These are phyloP conservation scores for Lentinula boryana DNA, from an alignment of 768 basidiomycete genomes.

Conservation along the genomic window DNA sequence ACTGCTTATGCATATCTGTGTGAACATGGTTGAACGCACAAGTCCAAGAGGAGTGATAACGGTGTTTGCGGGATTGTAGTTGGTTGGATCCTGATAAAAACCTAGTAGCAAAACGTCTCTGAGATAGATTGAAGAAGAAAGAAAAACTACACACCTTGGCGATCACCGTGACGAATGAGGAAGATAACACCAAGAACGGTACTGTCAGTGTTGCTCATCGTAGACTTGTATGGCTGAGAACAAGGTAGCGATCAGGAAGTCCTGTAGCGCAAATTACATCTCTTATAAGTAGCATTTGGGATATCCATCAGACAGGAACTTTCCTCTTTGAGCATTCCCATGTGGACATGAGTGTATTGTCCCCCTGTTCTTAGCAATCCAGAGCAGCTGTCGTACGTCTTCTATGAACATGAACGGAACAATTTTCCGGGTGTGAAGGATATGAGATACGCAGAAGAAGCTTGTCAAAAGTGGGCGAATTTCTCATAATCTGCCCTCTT, in stretches of 20 bases:
- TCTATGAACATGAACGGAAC: neutral
- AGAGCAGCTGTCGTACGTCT: neutral
- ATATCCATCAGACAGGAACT: neutral
- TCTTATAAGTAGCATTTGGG: neutral
- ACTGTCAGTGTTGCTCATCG: slow-evolving; percentile 14
- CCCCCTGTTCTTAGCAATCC: neutral
- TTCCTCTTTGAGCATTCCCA: neutral
- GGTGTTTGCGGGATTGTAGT: slow-evolving; percentile 51
- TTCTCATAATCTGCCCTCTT: no score
- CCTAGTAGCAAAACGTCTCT: slow-evolving; percentile 23
- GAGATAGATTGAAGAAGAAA: neutral
- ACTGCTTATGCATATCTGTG: neutral
- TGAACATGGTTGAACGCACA: slow-evolving; percentile 26
- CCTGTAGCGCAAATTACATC: neutral
- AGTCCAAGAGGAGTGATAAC: slow-evolving; percentile 65
- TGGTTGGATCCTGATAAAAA: slow-evolving; percentile 58
- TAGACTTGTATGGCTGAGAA: neutral
- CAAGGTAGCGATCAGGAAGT: neutral
- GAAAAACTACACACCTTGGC: slow-evolving; percentile 27
- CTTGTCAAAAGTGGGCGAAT: neutral
- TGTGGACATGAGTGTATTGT: neutral
- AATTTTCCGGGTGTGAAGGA: neutral
- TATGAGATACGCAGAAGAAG: neutral
- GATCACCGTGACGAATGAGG: slow-evolving; percentile 55
- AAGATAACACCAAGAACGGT: slow-evolving; percentile 51